Percentiles rank a stretch among this genome's conserved stretches.
Conservation (phyloP, 225 moss, liverwort and hornwort species). For the Thuidium tamariscinum region DNA sequence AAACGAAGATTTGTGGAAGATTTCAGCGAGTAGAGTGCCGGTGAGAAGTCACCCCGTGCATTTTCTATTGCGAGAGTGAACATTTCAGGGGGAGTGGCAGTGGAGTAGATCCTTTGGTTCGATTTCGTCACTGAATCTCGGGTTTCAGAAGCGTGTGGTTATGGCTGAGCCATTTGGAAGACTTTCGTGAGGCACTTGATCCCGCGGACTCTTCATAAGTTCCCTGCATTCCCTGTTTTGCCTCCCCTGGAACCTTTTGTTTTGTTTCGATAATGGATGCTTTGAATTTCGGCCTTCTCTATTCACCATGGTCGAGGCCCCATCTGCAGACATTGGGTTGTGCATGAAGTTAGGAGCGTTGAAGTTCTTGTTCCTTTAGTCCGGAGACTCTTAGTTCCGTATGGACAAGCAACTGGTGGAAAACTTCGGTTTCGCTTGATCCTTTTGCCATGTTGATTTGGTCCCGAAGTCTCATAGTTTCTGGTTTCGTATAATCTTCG, state of each 20-base stretch:
- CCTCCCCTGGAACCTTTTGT: background rate
- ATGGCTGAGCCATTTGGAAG: background rate
- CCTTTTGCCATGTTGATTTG: background rate
- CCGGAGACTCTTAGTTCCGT: background rate
- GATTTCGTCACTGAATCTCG: background rate
- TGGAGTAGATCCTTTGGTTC: background rate
- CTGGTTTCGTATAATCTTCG: background rate
- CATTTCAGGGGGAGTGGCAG: background rate
- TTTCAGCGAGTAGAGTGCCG: too few species aligned
- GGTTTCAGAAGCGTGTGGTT: background rate
- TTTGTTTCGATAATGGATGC: background rate
- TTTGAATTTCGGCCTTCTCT: background rate
- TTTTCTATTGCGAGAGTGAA: background rate
- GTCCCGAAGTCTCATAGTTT: background rate
- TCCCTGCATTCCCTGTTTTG: background rate
- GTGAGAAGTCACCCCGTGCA: too few species aligned
- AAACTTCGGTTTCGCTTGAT: background rate
- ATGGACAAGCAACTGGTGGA: background rate
- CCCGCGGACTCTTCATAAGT: too few species aligned
- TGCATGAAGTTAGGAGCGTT: background rate
- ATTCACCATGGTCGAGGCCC: too few species aligned
- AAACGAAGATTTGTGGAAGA: too few species aligned
- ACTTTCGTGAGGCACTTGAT: background rate
- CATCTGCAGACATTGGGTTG: background rate
- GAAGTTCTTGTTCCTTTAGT: fast-evolving